Conservation (phyloP, 805 yeast genomes). For the Komagataella pastoris region DNA sequence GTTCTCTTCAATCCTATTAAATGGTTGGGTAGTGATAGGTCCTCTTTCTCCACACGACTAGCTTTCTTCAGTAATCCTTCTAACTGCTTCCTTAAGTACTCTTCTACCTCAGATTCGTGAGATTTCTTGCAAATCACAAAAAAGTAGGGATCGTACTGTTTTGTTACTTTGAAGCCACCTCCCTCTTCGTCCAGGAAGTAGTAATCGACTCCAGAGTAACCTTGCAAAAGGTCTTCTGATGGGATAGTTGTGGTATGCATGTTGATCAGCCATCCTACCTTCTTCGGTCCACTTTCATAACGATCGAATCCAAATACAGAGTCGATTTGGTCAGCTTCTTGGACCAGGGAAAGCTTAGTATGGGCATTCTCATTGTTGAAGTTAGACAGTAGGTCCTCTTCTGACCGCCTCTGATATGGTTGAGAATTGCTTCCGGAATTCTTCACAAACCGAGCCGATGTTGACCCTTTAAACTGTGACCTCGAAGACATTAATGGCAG, state of each 20-base stretch:
- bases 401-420: not conserved
- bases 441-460: conserved; percentile 14
- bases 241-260: conserved; percentile 81
- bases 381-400: conserved; percentile 1
- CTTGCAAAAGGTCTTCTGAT: conserved; percentile 43
- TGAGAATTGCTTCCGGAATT: conserved; percentile 4
- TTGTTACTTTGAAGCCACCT: conserved; percentile 81
- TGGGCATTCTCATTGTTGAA: conserved; percentile 6
- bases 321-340: conserved; percentile 58
- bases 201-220: conserved; percentile 82
- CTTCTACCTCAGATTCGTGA: conserved; percentile 70
- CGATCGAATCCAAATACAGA: conserved; percentile 80
- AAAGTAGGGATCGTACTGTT: conserved; percentile 81
- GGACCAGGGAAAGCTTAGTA: conserved; percentile 38
- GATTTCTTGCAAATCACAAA: conserved; percentile 52
- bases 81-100: conserved; percentile 52
- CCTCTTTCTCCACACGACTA: conserved; percentile 55
- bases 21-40: conserved; percentile 75
- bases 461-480: conserved; percentile 9
- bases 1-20: conserved; percentile 59
- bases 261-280: conserved; percentile 84
- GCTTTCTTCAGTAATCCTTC: conserved; percentile 52
- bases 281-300: conserved; percentile 54
- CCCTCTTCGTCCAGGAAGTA: conserved; percentile 95
- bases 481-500: not conserved